Base-by-base conservation (phyloP, 805 yeast species). In the Ogataea pini region DNA sequence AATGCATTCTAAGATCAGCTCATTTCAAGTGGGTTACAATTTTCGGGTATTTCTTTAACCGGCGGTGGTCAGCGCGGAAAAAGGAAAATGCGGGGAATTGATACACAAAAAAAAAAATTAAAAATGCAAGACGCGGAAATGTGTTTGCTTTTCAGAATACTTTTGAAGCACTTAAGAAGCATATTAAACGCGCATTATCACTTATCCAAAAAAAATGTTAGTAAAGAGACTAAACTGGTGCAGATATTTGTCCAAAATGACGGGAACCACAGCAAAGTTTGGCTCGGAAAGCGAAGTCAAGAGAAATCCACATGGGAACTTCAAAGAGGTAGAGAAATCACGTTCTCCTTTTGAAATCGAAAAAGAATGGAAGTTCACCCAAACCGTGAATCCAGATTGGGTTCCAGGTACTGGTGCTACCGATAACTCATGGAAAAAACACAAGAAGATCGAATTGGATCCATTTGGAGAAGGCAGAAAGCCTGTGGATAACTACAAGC, bases 371-470 rank as follows among this genome's bases (percentile, higher is more conserved):
- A 33, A 28, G 14, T 47, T 33, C 28, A 39, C 49, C 14, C 42
- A 50, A 29, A 36, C 49, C 6, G 36, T 44, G 6, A 60, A 37
- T 2, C 69, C 73, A 2, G 49, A 62, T 27, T 80, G 84, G 85
- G 57, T 49, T 28, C 67, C 69, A 7, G 82, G 81, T 3, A 57
- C 69, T 9, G 83, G 83, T 4, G 79, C 83, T 18, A 67, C 42
- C 36, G 61, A 64, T 36, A 67, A 67, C 18, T 71, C 65, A 12
- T 79, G 83, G 83, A 65, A 68, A 46, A 46, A 59, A 5, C 71
- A 74, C 60, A 60, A 67, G 42, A 82, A 79, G 57, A 45, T 79
- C 5, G 63, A 65, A 36, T 61, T 82, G 46, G 83, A 80, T 57
- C 86, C 85, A 0, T 64, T 58, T 49, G 73, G 52, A 1, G 69